Percentiles rank a stretch among this genome's conserved stretches.
Conservation (phyloP, 441 rosid species). For the Syzygium syzygioides region DNA sequence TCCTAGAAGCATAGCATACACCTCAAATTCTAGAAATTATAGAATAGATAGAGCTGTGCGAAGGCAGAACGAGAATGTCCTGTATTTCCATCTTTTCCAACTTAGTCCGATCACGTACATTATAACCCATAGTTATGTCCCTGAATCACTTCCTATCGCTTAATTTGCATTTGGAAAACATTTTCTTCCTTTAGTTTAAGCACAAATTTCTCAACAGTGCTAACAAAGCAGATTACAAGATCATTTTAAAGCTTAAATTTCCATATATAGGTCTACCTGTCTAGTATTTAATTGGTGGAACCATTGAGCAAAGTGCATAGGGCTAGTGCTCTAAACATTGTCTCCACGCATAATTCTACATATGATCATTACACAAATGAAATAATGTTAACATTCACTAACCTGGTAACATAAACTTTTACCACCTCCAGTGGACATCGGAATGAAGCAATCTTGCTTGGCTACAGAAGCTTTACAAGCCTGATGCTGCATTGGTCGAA, state of each 20-base stretch:
- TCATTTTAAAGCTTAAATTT: not conserved
- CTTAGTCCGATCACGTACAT: not conserved
- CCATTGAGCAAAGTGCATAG: not conserved
- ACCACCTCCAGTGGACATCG: not conserved
- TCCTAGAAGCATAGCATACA: not conserved
- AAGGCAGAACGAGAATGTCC: not conserved
- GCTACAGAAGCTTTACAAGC: not conserved
- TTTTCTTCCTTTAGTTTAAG: not conserved
- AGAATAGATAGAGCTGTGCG: not conserved
- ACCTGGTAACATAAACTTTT: not conserved
- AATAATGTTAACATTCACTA: not conserved
- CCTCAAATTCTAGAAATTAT: not conserved
- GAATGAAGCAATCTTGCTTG: not conserved
- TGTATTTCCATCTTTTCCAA: not conserved
- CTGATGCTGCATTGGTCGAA: not conserved
- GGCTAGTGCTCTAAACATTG: not conserved
- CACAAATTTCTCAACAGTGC: not conserved
- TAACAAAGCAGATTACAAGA: not conserved
- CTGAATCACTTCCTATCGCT: not conserved
- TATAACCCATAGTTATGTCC: no score
- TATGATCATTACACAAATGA: not conserved
- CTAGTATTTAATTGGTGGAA: not conserved
- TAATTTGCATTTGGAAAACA: not conserved
- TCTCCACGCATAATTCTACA: not conserved
- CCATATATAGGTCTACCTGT: accelerated